Base-by-base conservation (phyloP, 2,329 filamentous ascomycete genomes). In the Fusarium humuli region DNA sequence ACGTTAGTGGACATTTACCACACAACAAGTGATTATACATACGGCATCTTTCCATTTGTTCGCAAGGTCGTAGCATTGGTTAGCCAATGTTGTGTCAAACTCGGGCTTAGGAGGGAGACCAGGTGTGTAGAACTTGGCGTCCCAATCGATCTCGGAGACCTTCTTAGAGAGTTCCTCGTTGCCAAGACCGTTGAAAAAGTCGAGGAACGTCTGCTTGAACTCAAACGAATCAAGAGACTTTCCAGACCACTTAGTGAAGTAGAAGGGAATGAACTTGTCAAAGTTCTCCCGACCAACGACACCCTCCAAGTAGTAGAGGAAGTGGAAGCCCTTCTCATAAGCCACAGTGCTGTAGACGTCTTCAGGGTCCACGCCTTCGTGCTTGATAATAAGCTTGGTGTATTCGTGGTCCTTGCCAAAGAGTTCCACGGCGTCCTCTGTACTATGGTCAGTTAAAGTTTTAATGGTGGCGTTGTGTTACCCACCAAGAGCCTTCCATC, bases 321-420 rank as follows among this genome's bases (percentile, higher is more conserved):
- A 97, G 77, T 93, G 92, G 81, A 97, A 98, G 6, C 95, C 95
- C 82, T 99, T 98, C 79, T 98, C 95, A 76, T 99, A 99, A 0
- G 96, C 94, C 34, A 98, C 86, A 27, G 89, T 92, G 72, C 92
- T 97, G 83, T 98, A 99, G 2, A 95, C 93, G 79, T 99, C 96
- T 79, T 98, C 96, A 0, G 96, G 96, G 75, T 98, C 95, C 72
- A 96, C 91, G 61, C 93, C 94, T 77, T 95, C 92, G 69, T 98
- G 90, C 78, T 93, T 90, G 65, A 94, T 88, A 71, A 97, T 90
- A 57, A 99, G 87, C 79, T 97, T 97, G 10, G 96, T 99, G 82
- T 96, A 98, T 74, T 95, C 92, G 77, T 97, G 94, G 70, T 97
- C 92, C 54, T 89, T 84, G 41, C 95, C 95, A 75, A 91, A 96